Conservation (phyloP, 2,329 filamentous ascomycete species). For the Penicillium sumatraense region DNA sequence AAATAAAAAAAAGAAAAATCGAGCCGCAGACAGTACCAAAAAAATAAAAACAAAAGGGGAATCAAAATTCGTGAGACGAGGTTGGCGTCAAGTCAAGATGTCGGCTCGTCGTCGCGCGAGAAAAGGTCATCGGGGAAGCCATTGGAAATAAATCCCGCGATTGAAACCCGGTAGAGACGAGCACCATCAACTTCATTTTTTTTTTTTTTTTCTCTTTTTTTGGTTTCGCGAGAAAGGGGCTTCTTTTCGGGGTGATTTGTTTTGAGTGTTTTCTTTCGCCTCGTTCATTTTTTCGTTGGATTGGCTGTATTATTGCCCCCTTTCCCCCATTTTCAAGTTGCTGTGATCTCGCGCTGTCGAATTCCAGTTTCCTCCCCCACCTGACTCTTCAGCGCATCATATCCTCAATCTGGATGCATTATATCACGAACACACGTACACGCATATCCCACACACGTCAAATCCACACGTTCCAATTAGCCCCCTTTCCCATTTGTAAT, state of each 20-base stretch:
- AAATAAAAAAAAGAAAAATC: conserved; percentile 9
- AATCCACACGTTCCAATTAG: conserved; percentile 1
- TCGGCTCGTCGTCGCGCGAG: conserved; percentile 36
- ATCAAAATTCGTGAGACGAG: conserved; percentile 47
- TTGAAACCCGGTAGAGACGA: conserved; percentile 7
- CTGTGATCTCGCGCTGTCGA: conserved; percentile 1
- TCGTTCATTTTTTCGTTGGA: not conserved
- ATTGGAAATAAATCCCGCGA: not conserved
- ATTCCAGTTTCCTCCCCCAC: not conserved
- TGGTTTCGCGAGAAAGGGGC: conserved; percentile 15
- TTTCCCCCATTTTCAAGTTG: not conserved
- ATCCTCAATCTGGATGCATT: not conserved
- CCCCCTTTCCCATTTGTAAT: not conserved
- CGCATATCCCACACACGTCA: not conserved
- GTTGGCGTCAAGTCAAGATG: conserved; percentile 40
- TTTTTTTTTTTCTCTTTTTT: conserved; percentile 21
- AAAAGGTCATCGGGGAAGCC: conserved; percentile 14
- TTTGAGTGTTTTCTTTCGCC: conserved; percentile 12
- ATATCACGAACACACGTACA: conserved; percentile 1
- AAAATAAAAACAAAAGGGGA: conserved; percentile 43
- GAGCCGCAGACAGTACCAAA: conserved; percentile 9
- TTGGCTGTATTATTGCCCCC: not conserved
- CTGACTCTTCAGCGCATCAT: not conserved
- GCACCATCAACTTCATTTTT: conserved; percentile 22
- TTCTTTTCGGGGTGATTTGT: conserved; percentile 10